phyloP scores from a whole-genome alignment of 345 rosid species.

The Aethionema arabicum region DNA sequence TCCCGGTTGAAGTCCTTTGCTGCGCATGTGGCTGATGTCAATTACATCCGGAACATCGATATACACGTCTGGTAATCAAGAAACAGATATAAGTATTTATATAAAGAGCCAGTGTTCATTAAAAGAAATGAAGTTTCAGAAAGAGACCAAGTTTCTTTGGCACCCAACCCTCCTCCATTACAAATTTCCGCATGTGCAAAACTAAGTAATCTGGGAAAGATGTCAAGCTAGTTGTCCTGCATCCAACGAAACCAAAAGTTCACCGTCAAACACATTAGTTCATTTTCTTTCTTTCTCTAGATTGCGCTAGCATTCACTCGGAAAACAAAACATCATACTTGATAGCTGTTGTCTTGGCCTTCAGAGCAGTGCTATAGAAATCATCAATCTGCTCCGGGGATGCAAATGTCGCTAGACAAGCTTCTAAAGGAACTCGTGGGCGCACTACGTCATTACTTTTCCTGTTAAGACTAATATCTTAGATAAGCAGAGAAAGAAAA shows the following conservation, averaged over 20 bases:
- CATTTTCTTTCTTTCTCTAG: constrained; percentile 1
- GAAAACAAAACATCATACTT: constrained; percentile 56
- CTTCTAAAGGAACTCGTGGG: constrained; percentile 93
- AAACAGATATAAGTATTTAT: constrained; percentile 24
- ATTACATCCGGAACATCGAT: constrained; percentile 92
- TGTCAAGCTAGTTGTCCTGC: constrained; percentile 87
- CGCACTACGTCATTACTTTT: constrained; percentile 76
- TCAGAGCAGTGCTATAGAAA: constrained; percentile 89
- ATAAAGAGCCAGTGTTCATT: constrained; percentile 21
- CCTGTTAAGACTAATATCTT: constrained; percentile 48
- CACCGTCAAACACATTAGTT: constrained; percentile 13
- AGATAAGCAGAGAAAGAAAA: constrained; percentile 27
- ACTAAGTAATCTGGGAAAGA: constrained; percentile 97
- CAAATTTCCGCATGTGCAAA: constrained; percentile 95
- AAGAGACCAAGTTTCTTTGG: constrained; percentile 92
- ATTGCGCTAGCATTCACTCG: constrained; percentile 1
- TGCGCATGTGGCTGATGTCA: constrained; percentile 91
- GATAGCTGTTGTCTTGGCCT: constrained; percentile 78
- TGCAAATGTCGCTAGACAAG: constrained; percentile 83
- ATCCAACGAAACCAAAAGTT: constrained; percentile 30
- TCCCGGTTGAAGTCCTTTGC: constrained; percentile 92
- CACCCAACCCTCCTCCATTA: constrained; percentile 98
- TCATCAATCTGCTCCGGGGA: constrained; percentile 80
- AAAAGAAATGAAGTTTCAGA: constrained; percentile 12
- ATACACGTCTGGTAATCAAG: constrained; percentile 67